Conservation (phyloP, 2,329 filamentous ascomycete species). For the Exophiala aquamarina region DNA sequence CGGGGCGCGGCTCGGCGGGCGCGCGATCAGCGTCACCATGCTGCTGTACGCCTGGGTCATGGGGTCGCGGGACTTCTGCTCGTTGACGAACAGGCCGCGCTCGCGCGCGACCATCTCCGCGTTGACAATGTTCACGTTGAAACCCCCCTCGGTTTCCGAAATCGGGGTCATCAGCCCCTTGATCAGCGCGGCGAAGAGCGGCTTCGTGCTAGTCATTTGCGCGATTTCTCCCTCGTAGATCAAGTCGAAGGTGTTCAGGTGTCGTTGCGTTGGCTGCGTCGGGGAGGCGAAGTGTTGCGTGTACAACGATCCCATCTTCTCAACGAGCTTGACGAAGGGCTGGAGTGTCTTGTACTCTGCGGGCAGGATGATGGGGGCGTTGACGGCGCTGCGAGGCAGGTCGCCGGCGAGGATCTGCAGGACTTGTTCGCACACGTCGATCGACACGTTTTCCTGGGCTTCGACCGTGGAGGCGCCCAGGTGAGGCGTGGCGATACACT, state of each 20-base stretch:
- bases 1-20: constrained; percentile 38
- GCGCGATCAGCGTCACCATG: constrained; percentile 67
- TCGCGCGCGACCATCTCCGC: constrained; percentile 73
- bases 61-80: constrained; percentile 64
- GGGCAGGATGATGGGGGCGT: constrained; percentile 76
- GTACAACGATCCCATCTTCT: constrained; percentile 77
- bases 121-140: constrained; percentile 81
- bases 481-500: constrained; percentile 76
- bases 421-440: constrained; percentile 81
- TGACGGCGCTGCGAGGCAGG: constrained; percentile 73
- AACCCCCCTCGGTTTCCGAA: constrained; percentile 61
- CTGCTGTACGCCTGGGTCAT: constrained; percentile 66
- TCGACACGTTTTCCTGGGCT: constrained; percentile 79
- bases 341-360: constrained; percentile 77
- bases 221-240: constrained; percentile 76
- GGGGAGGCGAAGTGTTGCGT: constrained; percentile 67
- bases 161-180: constrained; percentile 73
- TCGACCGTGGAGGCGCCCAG: constrained; percentile 77
- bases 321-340: constrained; percentile 72
- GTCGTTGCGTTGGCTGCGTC: constrained; percentile 53
- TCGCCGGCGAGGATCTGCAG: constrained; percentile 70
- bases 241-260: constrained; percentile 65
- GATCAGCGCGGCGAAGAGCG: constrained; percentile 74
- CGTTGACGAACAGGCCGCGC: constrained; percentile 74
- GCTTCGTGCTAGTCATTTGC: constrained; percentile 70